These are phyloP conservation scores for Myxozyma neotropica DNA, from an alignment of 805 yeast genomes.

Conservation along the genomic window DNA sequence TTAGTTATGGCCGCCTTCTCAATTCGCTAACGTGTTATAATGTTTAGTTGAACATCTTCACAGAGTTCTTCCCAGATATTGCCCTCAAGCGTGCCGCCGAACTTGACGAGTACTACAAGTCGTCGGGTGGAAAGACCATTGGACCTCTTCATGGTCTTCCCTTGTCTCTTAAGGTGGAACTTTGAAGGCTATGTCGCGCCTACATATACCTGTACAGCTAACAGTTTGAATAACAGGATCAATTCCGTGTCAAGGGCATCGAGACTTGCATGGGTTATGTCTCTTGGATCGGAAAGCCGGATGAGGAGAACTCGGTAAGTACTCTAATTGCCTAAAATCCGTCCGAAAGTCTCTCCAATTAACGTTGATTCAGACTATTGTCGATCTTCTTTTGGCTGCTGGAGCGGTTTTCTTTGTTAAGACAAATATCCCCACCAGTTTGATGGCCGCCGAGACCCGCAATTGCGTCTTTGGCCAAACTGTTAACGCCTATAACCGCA, in stretches of 20 bases:
- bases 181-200: not conserved
- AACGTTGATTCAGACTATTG: slow-evolving; percentile 40
- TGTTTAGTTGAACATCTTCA: slow-evolving; percentile 37
- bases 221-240: slow-evolving; percentile 40
- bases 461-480: slow-evolving; percentile 53
- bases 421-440: slow-evolving; percentile 56
- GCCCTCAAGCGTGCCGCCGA: slow-evolving; percentile 60
- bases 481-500: slow-evolving; percentile 50
- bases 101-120: slow-evolving; percentile 54
- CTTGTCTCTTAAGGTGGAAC: slow-evolving; percentile 53
- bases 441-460: slow-evolving; percentile 48
- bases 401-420: slow-evolving; percentile 61
- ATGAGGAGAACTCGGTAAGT: slow-evolving; percentile 42
- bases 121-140: slow-evolving; percentile 50
- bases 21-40: not conserved
- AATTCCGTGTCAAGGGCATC: slow-evolving; percentile 51
- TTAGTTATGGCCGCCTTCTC: not conserved
- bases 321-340: slow-evolving; percentile 19
- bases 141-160: slow-evolving; percentile 74
- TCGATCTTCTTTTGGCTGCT: slow-evolving; percentile 45
- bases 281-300: slow-evolving; percentile 47
- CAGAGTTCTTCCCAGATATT: slow-evolving; percentile 54
- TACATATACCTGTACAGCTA: not conserved
- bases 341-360: not conserved
- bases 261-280: slow-evolving; percentile 56